These are phyloP conservation scores for Onygena corvina DNA, from an alignment of 2,329 filamentous ascomycete genomes.

Conservation along the genomic window DNA sequence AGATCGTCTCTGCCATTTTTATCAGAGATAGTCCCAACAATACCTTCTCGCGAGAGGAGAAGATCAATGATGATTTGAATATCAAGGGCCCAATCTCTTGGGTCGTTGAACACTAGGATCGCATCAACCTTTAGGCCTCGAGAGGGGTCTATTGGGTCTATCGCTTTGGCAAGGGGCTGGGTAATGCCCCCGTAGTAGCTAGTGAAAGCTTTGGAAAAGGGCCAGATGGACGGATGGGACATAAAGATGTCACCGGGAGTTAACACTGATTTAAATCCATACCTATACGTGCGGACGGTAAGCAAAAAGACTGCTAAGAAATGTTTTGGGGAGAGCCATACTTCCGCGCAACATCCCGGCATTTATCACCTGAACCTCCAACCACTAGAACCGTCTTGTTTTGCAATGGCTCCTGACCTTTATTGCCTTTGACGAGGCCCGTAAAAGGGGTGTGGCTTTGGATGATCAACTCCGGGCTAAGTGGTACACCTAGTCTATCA, in stretches of 20 bases:
- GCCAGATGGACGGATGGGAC: constrained; percentile 65
- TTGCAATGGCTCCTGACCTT: constrained; percentile 41
- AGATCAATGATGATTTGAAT: constrained; percentile 74
- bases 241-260: constrained; percentile 74
- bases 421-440: constrained; percentile 50
- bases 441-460: constrained; percentile 87
- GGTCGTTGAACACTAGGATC: constrained; percentile 89
- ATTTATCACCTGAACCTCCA: constrained; percentile 55
- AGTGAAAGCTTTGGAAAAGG: constrained; percentile 59
- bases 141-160: constrained; percentile 31
- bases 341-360: constrained; percentile 59
- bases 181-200: constrained; percentile 47
- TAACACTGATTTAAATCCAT: constrained; percentile 71
- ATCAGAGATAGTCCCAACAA: constrained; percentile 64
- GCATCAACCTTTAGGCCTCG: constrained; percentile 67
- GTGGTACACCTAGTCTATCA: constrained; percentile 49
- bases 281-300: constrained; percentile 26
- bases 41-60: constrained; percentile 63
- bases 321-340: constrained; percentile 25
- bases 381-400: constrained; percentile 63
- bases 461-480: constrained; percentile 61
- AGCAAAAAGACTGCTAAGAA: not conserved
- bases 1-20: constrained; percentile 56
- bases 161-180: constrained; percentile 25
- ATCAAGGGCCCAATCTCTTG: constrained; percentile 89